Percentiles rank a stretch among this genome's conserved stretches.
Evolutionary conservation across 75 land plant genomes (phyloP).

Genomic region (Cunninghamia lanceolata): DNA sequence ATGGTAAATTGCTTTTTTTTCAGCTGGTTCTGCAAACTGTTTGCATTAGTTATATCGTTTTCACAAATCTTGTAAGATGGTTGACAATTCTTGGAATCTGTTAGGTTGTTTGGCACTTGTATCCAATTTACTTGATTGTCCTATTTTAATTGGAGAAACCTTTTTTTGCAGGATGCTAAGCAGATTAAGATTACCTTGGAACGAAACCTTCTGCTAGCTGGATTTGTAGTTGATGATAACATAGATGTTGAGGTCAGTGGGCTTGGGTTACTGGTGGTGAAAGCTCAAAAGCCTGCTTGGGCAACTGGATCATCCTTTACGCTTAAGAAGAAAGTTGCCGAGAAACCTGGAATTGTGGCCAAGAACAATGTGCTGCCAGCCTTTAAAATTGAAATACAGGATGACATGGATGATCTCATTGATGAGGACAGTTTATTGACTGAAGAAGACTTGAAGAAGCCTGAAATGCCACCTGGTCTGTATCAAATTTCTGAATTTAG

Average conservation of each 20-base stretch:
- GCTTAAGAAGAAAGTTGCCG: constrained; percentile 37
- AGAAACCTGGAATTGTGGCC: constrained; percentile 7
- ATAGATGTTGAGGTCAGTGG: constrained; percentile 9
- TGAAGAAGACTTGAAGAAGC: constrained; percentile 93
- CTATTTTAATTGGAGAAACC: neutral
- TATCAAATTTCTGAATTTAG: neutral
- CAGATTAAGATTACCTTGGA: constrained; percentile 24
- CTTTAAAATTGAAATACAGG: constrained; percentile 41
- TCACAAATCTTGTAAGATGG: neutral
- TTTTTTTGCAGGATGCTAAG: neutral
- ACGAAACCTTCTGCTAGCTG: constrained; percentile 60
- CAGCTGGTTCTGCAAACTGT: neutral
- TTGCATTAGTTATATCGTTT: neutral
- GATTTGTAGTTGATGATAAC: constrained; percentile 47
- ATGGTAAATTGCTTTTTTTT: neutral
- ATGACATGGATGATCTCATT: constrained; percentile 74
- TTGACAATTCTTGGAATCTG: neutral
- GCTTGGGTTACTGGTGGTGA: constrained; percentile 34
- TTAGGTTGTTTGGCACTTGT: neutral
- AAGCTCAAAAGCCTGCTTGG: constrained; percentile 84
- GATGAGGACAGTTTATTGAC: constrained; percentile 93
- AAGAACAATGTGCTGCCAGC: constrained; percentile 17
- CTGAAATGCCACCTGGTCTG: constrained; percentile 51
- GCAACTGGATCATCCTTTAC: constrained; percentile 79
- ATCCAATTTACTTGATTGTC: neutral